A percentile compares a stretch with the other conserved stretches of the same genome.
Evolutionary conservation across 371 early-diverging fungal genomes (phyloP).

Genomic region (Phascolomyces articulosus): DNA sequence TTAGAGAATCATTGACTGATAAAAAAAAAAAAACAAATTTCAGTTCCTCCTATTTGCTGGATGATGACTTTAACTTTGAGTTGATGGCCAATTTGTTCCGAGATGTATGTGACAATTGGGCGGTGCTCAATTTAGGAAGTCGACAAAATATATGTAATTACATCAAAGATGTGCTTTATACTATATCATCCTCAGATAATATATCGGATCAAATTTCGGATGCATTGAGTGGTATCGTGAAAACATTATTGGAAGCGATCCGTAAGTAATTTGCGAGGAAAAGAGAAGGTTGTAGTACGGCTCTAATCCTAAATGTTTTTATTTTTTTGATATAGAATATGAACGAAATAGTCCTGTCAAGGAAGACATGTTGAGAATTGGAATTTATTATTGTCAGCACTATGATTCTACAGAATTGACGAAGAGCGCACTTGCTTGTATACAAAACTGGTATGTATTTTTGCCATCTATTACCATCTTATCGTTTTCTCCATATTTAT

Average conservation of each 20-base stretch:
- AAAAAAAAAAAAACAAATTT: neutral
- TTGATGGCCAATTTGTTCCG: conserved; percentile 7
- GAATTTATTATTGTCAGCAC: conserved; percentile 25
- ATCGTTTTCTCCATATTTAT: too few species aligned
- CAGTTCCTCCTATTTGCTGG: conserved; percentile 10
- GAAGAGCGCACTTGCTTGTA: conserved; percentile 17
- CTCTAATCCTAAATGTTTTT: neutral
- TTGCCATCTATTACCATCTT: too few species aligned
- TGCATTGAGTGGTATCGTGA: neutral
- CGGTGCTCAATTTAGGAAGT: conserved; percentile 15
- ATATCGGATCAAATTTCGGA: neutral
- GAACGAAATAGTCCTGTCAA: conserved; percentile 30
- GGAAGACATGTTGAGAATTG: conserved; percentile 19
- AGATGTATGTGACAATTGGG: conserved; percentile 29
- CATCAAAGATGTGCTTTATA: neutral
- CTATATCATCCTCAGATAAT: neutral
- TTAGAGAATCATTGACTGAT: neutral
- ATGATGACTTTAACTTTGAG: neutral
- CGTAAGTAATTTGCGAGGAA: conserved; percentile 8
- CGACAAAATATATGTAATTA: conserved; percentile 21
- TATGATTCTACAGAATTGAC: conserved; percentile 30
- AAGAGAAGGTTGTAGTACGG: too few species aligned
- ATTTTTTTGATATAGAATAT: conserved; percentile 15
- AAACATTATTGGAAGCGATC: conserved; percentile 10
- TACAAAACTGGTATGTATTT: conserved; percentile 32